Percentiles rank a stretch among this genome's conserved stretches.
Conservation (phyloP, 2,329 filamentous ascomycete species). For the Ceratocystis eucalypticola region DNA sequence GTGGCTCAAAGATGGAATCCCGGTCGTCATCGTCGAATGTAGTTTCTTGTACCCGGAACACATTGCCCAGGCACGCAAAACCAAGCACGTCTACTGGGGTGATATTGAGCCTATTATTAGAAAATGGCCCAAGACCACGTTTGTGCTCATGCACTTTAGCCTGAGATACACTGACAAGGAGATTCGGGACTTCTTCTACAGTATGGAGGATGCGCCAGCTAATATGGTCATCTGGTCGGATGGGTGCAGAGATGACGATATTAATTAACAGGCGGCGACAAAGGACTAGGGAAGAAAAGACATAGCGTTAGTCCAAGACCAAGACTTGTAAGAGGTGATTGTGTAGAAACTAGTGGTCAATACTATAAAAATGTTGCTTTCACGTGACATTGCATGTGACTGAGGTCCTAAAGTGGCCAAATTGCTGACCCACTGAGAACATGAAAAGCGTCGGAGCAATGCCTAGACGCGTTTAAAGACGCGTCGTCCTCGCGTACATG, state of each 20-base stretch:
- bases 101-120: constrained; percentile 34
- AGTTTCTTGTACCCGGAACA: constrained; percentile 35
- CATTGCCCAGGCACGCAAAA: constrained; percentile 31
- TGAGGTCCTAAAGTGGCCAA: constrained; percentile 14
- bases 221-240: constrained; percentile 39
- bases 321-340: background rate
- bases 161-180: constrained; percentile 32
- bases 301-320: background rate
- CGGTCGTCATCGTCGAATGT: constrained; percentile 38
- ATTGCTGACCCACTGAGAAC: constrained; percentile 7
- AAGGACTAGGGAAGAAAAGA: too few species aligned
- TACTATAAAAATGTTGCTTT: too few species aligned
- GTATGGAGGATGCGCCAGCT: constrained; percentile 28
- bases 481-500: constrained; percentile 6
- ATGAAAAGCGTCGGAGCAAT: too few species aligned
- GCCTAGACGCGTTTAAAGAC: background rate
- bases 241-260: constrained; percentile 22
- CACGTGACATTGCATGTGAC: constrained; percentile 12
- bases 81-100: constrained; percentile 35
- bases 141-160: constrained; percentile 37
- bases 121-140: constrained; percentile 31
- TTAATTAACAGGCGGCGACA: background rate
- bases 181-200: constrained; percentile 31
- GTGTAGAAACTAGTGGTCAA: too few species aligned
- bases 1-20: constrained; percentile 30